These are phyloP conservation scores for Phylloporus gajari DNA, from an alignment of 1,284 basidiomycete genomes.

Conservation along the genomic window DNA sequence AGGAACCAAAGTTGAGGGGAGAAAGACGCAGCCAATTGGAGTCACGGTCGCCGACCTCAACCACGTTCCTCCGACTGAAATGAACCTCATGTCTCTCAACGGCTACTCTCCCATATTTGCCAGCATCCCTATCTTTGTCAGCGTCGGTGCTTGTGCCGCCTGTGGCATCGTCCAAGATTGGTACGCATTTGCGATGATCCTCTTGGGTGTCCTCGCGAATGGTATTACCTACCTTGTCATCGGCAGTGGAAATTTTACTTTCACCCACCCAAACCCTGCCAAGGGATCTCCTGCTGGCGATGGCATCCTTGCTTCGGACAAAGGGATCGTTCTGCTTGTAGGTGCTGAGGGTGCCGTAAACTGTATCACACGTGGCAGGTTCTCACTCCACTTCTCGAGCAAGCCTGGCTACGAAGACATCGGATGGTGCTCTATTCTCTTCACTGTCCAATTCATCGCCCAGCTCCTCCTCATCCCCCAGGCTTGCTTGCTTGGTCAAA, in stretches of 20 bases:
- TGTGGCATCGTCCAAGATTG: slow-evolving; percentile 40
- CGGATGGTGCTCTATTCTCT: slow-evolving; percentile 41
- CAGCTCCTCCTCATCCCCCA: slow-evolving; percentile 29
- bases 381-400: slow-evolving; percentile 37
- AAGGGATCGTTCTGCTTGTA: slow-evolving; percentile 35
- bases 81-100: slow-evolving; percentile 30
- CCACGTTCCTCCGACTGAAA: slow-evolving; percentile 24
- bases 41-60: slow-evolving; percentile 39
- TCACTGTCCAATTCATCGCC: slow-evolving; percentile 42
- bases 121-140: slow-evolving; percentile 39
- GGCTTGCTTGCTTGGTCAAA: slow-evolving; percentile 44
- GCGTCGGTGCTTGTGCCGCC: slow-evolving; percentile 35
- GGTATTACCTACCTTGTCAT: slow-evolving; percentile 43
- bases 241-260: slow-evolving; percentile 40
- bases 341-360: slow-evolving; percentile 45
- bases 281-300: slow-evolving; percentile 39
- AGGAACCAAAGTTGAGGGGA: slow-evolving; percentile 31
- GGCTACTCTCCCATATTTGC: slow-evolving; percentile 36
- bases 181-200: slow-evolving; percentile 43
- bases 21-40: slow-evolving; percentile 33
- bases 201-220: slow-evolving; percentile 43
- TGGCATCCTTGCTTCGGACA: slow-evolving; percentile 37
- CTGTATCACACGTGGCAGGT: slow-evolving; percentile 41
- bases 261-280: slow-evolving; percentile 39
- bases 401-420: slow-evolving; percentile 35